A percentile compares a stretch with the other conserved stretches of the same genome.
phyloP scores from a whole-genome alignment of 495 filamentous ascomycete genomes.

The Lepraria neglecta region DNA sequence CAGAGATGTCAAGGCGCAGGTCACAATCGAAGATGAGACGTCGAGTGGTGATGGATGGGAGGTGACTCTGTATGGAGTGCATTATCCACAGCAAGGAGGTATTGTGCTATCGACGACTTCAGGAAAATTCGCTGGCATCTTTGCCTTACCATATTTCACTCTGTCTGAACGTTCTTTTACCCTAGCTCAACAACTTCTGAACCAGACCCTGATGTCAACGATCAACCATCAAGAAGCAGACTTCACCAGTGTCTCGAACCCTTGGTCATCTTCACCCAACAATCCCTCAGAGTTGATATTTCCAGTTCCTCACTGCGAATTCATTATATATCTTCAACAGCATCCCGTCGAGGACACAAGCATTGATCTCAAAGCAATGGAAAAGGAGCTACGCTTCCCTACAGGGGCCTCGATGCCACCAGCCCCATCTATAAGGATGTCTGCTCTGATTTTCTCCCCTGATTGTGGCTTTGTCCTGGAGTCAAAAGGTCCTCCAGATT shows the following conservation, averaged over 20 bases:
- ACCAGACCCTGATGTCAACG: constrained; percentile 59
- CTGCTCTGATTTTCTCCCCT: constrained; percentile 81
- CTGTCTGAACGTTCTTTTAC: constrained; percentile 60
- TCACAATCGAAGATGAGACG: constrained; percentile 64
- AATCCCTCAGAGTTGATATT: constrained; percentile 51
- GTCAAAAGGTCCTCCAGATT: constrained; percentile 74
- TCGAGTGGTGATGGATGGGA: constrained; percentile 66
- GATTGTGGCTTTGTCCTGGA: constrained; percentile 91
- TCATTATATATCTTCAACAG: constrained; percentile 80
- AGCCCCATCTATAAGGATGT: constrained; percentile 69
- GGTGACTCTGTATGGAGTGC: constrained; percentile 70
- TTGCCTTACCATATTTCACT: constrained; percentile 77
- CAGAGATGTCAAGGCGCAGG: constrained; percentile 55
- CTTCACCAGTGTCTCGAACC: constrained; percentile 47
- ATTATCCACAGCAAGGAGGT: constrained; percentile 68
- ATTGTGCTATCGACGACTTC: constrained; percentile 81
- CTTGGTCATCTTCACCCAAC: constrained; percentile 58
- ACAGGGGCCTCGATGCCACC: constrained; percentile 67
- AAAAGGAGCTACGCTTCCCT: constrained; percentile 78
- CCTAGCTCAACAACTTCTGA: constrained; percentile 59
- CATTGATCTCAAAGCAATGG: constrained; percentile 57
- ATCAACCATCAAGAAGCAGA: constrained; percentile 54
- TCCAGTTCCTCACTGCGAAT: constrained; percentile 75
- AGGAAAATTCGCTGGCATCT: constrained; percentile 86
- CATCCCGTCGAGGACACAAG: constrained; percentile 46